These are phyloP conservation scores for Cladosporium velox DNA, from an alignment of 2,329 filamentous ascomycete genomes.

Conservation along the genomic window DNA sequence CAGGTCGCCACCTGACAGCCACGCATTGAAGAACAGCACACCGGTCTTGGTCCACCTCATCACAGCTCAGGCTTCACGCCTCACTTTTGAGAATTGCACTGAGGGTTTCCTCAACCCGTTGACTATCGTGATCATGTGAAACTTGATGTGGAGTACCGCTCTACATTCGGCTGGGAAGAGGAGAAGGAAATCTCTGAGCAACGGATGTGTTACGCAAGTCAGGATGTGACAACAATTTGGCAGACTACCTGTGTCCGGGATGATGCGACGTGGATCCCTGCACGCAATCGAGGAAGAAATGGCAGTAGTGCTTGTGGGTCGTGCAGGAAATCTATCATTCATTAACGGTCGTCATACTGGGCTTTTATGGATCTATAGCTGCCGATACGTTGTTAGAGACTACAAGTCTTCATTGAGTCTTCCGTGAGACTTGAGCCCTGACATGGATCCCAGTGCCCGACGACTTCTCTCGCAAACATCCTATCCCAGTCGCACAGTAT, in stretches of 20 bases:
- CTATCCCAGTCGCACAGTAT: background rate
- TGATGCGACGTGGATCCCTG: background rate
- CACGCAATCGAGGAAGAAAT: background rate
- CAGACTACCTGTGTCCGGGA: background rate
- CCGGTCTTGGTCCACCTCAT: background rate
- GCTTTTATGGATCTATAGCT: background rate
- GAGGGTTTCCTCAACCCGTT: background rate
- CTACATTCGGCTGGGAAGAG: no score
- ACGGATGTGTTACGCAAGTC: background rate
- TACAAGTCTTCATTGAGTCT: background rate
- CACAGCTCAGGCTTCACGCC: background rate
- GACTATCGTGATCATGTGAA: background rate
- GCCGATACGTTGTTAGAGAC: background rate
- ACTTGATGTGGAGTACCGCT: no score
- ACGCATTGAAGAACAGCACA: background rate
- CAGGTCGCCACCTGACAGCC: background rate
- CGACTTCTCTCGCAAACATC: background rate
- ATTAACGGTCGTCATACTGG: background rate
- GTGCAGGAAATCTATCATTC: background rate
- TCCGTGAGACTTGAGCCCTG: background rate
- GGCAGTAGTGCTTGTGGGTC: background rate
- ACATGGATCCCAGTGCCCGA: background rate
- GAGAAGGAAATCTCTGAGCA: no score
- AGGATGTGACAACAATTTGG: background rate
- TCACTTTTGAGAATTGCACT: background rate